Conservation (phyloP, 768 basidiomycete species). For the Piloderma croceum region DNA sequence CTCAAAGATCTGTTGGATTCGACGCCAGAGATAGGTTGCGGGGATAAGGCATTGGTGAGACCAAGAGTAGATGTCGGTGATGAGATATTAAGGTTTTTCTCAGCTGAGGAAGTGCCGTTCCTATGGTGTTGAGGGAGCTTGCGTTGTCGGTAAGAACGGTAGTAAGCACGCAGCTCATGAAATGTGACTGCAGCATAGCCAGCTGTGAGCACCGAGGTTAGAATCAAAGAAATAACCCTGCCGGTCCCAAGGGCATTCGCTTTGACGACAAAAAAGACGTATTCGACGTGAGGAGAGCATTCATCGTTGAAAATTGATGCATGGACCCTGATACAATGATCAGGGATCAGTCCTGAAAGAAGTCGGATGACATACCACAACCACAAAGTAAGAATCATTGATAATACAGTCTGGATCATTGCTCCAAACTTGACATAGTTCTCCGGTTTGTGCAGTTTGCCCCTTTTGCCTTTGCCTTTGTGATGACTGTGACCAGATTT, state of each 20-base stretch:
- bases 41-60: not conserved
- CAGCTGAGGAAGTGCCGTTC: no score
- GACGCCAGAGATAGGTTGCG: no score
- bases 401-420: slow-evolving; percentile 34
- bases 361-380: slow-evolving; percentile 28
- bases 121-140: no score
- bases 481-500: slow-evolving; percentile 20
- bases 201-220: slow-evolving; percentile 26
- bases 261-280: slow-evolving; percentile 30
- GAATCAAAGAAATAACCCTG: slow-evolving; percentile 25
- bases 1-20: not conserved
- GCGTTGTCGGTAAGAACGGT: not conserved
- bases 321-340: slow-evolving; percentile 21
- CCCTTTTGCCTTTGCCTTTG: not conserved
- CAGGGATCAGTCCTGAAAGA: slow-evolving; percentile 1
- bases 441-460: slow-evolving; percentile 12
- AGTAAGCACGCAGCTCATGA: slow-evolving; percentile 28
- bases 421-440: slow-evolving; percentile 34
- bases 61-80: no score
- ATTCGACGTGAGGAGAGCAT: slow-evolving; percentile 28
- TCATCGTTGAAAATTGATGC: slow-evolving; percentile 25
- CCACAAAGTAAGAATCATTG: slow-evolving; percentile 33
- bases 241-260: slow-evolving; percentile 28
- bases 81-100: no score
- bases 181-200: slow-evolving; percentile 30